Evolutionary conservation across 108 stramenopile species (phyloP), one percentile per base, ranked within the genome.

Genomic region (Fragilaria radians): DNA sequence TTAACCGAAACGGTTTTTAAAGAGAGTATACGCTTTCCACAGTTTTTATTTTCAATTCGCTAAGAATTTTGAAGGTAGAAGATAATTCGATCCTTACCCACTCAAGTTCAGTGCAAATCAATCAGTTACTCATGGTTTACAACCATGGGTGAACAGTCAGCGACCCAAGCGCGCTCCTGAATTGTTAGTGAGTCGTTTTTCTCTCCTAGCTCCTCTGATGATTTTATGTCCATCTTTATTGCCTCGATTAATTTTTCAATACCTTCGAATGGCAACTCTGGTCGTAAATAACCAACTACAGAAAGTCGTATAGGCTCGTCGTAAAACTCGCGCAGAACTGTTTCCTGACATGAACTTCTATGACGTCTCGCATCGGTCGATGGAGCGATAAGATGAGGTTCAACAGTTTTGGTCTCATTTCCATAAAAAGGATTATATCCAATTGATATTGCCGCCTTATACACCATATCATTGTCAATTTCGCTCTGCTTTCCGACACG

Each of bases 401-500:
- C 94, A 7, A 89, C 68, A 0, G 92, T 93, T 62, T 86, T 83
- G 53, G 62, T 62, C 36, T 80, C 61, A 50, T 95, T 95, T 3
- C 65, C 71, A 54, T 88, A 95, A 2, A 80, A 83, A n/a, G 94
- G 94, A 65, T 95, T 95, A 71, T 86, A 94, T 4, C 94, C 94
- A 26, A 91, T 88, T n/a, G 79, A 79, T 28, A 86, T 69, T 19
- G 84, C 83, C 9, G 86, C 68, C 0, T 55, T 78, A 46, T 74
- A 68, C 5, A 77, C 78, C 32, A 42, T 60, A 24, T 28, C 14
- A 14, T 23, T 45, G 18, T 36, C 71, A 14, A 19, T 17, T 3
- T 52, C 52, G 14, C 55, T 22, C 1, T 34, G 4, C 11, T 73
- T 63, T 22, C 63, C 81, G 53, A 90, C 74, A 0, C 88, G 65